A percentile compares a stretch with the other conserved stretches of the same genome.
Evolutionary conservation across 2,329 filamentous ascomycete genomes (phyloP).

Genomic region (Aspergillus fijiensis): DNA sequence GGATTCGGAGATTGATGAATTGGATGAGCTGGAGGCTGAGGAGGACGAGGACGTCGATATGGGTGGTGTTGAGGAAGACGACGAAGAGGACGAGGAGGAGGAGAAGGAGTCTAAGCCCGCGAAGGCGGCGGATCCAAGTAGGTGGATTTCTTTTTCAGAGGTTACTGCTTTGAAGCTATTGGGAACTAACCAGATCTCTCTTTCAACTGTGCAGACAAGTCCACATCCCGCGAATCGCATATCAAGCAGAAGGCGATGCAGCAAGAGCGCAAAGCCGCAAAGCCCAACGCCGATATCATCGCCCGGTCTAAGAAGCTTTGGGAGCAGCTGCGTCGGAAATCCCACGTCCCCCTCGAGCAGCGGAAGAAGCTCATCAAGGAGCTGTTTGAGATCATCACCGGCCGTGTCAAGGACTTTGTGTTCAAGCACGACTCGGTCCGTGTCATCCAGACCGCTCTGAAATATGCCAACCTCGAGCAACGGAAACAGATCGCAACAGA

Average conservation of each 20-base stretch:
- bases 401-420: slow-evolving; percentile 89
- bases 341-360: slow-evolving; percentile 86
- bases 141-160: slow-evolving; percentile 24
- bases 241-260: slow-evolving; percentile 87
- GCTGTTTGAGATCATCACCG: slow-evolving; percentile 87
- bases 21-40: slow-evolving; percentile 43
- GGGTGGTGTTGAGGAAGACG: slow-evolving; percentile 39
- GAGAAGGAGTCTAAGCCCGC: slow-evolving; percentile 19
- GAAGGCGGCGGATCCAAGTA: slow-evolving; percentile 19
- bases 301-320: slow-evolving; percentile 92
- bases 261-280: slow-evolving; percentile 85
- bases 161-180: neutral
- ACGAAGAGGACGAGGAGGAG: slow-evolving; percentile 29
- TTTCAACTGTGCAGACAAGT: slow-evolving; percentile 54
- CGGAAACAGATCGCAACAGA: slow-evolving; percentile 83
- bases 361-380: slow-evolving; percentile 83
- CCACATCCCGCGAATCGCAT: slow-evolving; percentile 79
- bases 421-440: slow-evolving; percentile 98
- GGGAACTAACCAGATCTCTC: slow-evolving; percentile 10
- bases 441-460: slow-evolving; percentile 93
- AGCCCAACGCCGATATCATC: slow-evolving; percentile 88
- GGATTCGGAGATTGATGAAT: slow-evolving; percentile 42
- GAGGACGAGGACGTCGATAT: slow-evolving; percentile 53
- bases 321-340: slow-evolving; percentile 90
- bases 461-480: slow-evolving; percentile 85